Base-by-base conservation (phyloP, 139 green algal species). In the Mesostigma viride region DNA sequence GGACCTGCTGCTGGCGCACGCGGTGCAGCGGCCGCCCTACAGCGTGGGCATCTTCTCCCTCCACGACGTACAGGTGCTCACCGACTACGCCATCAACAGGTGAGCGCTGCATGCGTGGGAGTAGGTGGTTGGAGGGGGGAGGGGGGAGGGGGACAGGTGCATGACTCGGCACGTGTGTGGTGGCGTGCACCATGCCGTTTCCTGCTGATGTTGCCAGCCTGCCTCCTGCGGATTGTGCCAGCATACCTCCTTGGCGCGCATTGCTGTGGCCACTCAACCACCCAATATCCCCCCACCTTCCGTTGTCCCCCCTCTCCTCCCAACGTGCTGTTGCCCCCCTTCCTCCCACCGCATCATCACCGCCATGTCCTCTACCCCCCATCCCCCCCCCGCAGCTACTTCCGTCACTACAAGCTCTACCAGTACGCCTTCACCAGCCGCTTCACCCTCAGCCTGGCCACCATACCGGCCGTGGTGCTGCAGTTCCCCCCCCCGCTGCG, bases 401-500 rank as follows among this genome's bases (percentile, higher is more conserved):
- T 81, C 71, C 53, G 64, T 35, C 83, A 89, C 60, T 90, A 87
- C 80, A 89, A 87, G 66, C 69, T 89, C 32, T 88, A 90, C 62
- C 76, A 84, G 68, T 81, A 64, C n/a, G 74, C 84, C 34, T 77
- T 45, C 14, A 76, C 76, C 30, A 22, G 31, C 3, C n/a, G 27
- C 75, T 82, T 68, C 74, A 79, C 11, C 33, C 34, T 17, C 74
- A 81, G 64, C 28, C 33, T 11, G 40, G 14, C 40, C 40, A 53
- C 40, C 14, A n/a, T n/a, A n/a, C 40, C 14, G 40, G 40, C 40
- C 14, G 40, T 24, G 14, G 40, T 53, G 14, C 40, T 17, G 40
- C 69, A 85, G 33, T 79, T 85, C 64, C 6, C 62, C 32, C 22
- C 70, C 1, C 79, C 66, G 3, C 24, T 56, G 35, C 56, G 85